phyloP scores from a whole-genome alignment of 192 early-diverging fungal genomes.

The Coemansia sp. region DNA sequence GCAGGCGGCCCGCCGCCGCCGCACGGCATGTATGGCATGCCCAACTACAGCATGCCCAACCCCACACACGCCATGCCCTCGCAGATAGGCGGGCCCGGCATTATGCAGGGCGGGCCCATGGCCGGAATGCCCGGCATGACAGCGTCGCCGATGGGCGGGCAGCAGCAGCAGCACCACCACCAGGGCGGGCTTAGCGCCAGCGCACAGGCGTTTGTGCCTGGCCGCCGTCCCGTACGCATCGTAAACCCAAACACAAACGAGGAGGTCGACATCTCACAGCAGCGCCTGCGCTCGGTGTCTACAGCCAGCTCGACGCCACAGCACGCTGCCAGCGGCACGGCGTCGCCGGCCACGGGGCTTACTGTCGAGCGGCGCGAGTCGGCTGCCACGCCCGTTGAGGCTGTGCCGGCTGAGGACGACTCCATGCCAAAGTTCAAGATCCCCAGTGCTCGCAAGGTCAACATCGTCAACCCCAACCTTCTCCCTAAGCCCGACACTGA shows the following conservation, averaged over 20 bases:
- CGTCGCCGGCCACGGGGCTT: constrained; percentile 34
- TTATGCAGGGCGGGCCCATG: constrained; percentile 26
- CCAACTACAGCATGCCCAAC: constrained; percentile 41
- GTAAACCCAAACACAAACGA: constrained; percentile 73
- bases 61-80: constrained; percentile 28
- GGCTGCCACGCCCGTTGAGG: constrained; percentile 16
- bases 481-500: constrained; percentile 11
- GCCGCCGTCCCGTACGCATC: constrained; percentile 63
- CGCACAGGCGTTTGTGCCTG: constrained; percentile 42
- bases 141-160: constrained; percentile 42
- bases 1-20: constrained; percentile 29
- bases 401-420: constrained; percentile 25
- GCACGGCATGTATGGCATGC: constrained; percentile 43
- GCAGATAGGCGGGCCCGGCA: constrained; percentile 37
- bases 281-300: constrained; percentile 40
- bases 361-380: constrained; percentile 28
- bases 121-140: constrained; percentile 44
- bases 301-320: constrained; percentile 44
- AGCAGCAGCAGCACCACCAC: constrained; percentile 22
- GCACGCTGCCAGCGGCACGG: constrained; percentile 42
- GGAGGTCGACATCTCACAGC: constrained; percentile 61
- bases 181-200: constrained; percentile 22
- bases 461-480: constrained; percentile 53
- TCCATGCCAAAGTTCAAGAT: constrained; percentile 50
- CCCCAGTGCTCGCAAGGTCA: constrained; percentile 38